Evolutionary conservation across 2,329 filamentous ascomycete species (phyloP).

Genomic region (Stylonectria norvegica): DNA sequence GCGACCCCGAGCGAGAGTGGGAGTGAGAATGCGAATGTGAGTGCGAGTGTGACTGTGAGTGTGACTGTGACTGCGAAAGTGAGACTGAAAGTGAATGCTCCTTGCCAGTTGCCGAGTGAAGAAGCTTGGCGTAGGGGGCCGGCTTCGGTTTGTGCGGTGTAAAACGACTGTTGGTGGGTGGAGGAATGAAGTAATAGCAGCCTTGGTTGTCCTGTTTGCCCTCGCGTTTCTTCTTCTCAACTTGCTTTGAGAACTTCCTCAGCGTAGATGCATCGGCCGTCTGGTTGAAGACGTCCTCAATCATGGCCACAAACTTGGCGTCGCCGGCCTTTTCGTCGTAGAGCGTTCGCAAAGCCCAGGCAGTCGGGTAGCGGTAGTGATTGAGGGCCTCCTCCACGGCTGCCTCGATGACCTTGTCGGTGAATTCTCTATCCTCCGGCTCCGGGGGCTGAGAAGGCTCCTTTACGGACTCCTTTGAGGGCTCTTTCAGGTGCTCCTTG

Average conservation of each 20-base stretch:
- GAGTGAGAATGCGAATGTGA: constrained; percentile 1
- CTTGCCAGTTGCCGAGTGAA: constrained; percentile 33
- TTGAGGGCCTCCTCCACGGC: constrained; percentile 58
- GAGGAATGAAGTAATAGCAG: constrained; percentile 52
- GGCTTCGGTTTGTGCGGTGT: constrained; percentile 44
- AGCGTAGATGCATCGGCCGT: constrained; percentile 52
- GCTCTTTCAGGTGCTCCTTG: constrained; percentile 6
- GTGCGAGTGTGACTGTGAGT: constrained; percentile 7
- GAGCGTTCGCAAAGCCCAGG: constrained; percentile 57
- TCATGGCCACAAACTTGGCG: constrained; percentile 51
- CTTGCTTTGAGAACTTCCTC: constrained; percentile 47
- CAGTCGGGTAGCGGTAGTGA: constrained; percentile 57
- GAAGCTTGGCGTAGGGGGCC: constrained; percentile 49
- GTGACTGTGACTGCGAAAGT: constrained; percentile 18
- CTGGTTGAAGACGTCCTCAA: constrained; percentile 57
- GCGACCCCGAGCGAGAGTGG: constrained; percentile 14
- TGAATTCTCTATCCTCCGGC: constrained; percentile 40
- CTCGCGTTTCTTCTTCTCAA: constrained; percentile 55
- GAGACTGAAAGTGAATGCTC: constrained; percentile 13
- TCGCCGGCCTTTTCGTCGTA: constrained; percentile 57
- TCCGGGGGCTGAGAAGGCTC: constrained; percentile 19
- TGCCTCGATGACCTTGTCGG: constrained; percentile 52
- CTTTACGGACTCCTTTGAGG: constrained; percentile 12
- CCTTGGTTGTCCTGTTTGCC: constrained; percentile 52
- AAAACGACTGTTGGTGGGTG: constrained; percentile 40